Evolutionary conservation across 352 stramenopile species (phyloP).

Genomic region (Phytophthora ramorum): DNA sequence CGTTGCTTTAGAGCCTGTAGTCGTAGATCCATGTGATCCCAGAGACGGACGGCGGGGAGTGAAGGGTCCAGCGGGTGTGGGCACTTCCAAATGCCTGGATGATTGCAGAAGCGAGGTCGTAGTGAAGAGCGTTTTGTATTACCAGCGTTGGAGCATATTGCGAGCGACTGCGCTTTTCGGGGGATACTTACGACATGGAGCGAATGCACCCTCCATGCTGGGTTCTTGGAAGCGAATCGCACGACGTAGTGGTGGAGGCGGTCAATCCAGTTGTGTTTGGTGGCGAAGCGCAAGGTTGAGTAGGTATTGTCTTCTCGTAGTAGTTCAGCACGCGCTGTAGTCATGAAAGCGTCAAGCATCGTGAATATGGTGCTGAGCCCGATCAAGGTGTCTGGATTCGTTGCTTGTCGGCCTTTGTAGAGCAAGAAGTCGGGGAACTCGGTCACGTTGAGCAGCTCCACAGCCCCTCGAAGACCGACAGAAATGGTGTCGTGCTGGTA

Average conservation of each 20-base stretch:
- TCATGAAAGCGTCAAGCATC: constrained; percentile 47
- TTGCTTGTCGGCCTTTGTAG: constrained; percentile 19
- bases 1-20: constrained; percentile 14
- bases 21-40: constrained; percentile 40
- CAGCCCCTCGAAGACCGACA: constrained; percentile 33
- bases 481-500: constrained; percentile 53
- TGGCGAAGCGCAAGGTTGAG: constrained; percentile 22
- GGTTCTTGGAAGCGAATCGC: constrained; percentile 11
- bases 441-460: constrained; percentile 33
- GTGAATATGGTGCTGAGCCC: constrained; percentile 33
- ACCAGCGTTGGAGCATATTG: constrained; percentile 12
- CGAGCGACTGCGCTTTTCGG: background rate
- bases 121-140: constrained; percentile 8
- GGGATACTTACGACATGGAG: constrained; percentile 24
- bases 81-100: constrained; percentile 27
- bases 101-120: constrained; percentile 33
- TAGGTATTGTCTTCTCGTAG: background rate
- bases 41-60: constrained; percentile 26
- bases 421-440: constrained; percentile 40
- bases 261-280: constrained; percentile 50
- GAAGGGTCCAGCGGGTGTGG: constrained; percentile 16
- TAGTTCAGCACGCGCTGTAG: constrained; percentile 1
- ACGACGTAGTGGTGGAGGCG: constrained; percentile 45
- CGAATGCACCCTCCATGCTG: constrained; percentile 23
- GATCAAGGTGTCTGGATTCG: constrained; percentile 26